Base-by-base conservation (phyloP, 805 yeast species). In the Spathaspora hagerdaliae region DNA sequence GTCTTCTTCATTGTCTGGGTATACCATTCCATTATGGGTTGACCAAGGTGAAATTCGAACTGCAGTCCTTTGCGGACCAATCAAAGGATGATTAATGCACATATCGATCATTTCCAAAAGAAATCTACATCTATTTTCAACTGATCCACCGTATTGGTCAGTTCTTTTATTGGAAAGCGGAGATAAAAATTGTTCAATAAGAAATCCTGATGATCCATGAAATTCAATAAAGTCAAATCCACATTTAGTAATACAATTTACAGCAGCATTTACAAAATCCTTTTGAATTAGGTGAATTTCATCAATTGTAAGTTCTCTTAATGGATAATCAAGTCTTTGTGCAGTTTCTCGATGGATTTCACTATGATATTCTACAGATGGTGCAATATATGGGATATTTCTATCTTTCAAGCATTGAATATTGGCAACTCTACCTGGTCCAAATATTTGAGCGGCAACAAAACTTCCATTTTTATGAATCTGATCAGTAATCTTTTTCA, bases 391-490 rank as follows among this genome's bases (percentile, higher is more conserved):
- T 7, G 50, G 55, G 7, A 50, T 43, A 9, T 64, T 60, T 7
- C 36, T 35, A 31, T 51, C 39, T 43, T 66, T 55, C 31, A 64
- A 58, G 3, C 59, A 39, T 6, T 46, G 46, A n/a, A 64, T 56
- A 35, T 53, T 59, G 14, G 63, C 68, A 37, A 60, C 67, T 42
- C 80, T 63, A 19, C 83, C 83, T 26, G 78, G 56, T 7, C 64
- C 69, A 81, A 83, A 79, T 14, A 82, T 49, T 63, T 82, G 87
- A 31, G 70, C 55, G 38, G 75, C 61, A 1, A 71, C 57, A 42
- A 58, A 68, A 0, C 82, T 70, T 19, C 59, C 56, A 50, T 75
- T 69, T 1, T 53, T 63, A 54, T 79, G 85, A 24, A 78, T 71
- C 7, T 63, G 67, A 29, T 74, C 75, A 24, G 60, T 59, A 32